phyloP scores from a whole-genome alignment of 1,139 yeast species.

The Geotrichum europaeum region DNA sequence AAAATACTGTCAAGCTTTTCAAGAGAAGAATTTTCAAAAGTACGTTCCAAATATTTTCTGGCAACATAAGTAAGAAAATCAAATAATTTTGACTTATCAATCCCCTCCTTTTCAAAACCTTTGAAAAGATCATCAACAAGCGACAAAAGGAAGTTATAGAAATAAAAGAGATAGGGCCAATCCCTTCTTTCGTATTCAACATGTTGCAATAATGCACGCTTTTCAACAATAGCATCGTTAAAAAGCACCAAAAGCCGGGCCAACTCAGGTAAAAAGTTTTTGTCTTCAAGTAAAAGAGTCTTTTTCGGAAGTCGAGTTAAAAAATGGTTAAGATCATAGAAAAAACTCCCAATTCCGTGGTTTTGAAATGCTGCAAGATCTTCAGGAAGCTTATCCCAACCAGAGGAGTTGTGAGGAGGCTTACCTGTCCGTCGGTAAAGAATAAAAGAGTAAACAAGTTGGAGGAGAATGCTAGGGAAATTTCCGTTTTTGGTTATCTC shows the following conservation, averaged over 20 bases:
- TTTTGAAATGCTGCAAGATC: slow-evolving; percentile 48
- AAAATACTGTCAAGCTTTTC: neutral
- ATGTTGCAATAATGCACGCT: slow-evolving; percentile 69
- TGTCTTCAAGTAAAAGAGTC: slow-evolving; percentile 32
- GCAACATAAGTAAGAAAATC: slow-evolving; percentile 11
- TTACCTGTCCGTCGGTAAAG: slow-evolving; percentile 21
- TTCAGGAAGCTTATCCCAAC: slow-evolving; percentile 31
- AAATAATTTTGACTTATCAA: neutral
- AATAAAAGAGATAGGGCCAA: slow-evolving; percentile 36
- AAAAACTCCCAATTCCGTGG: slow-evolving; percentile 75
- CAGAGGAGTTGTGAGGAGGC: slow-evolving; percentile 47
- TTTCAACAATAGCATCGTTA: slow-evolving; percentile 72
- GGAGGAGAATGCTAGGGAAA: slow-evolving; percentile 60
- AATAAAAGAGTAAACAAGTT: slow-evolving; percentile 48
- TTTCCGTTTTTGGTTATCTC: slow-evolving; percentile 38
- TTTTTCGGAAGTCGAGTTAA: slow-evolving; percentile 61
- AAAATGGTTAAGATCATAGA: slow-evolving; percentile 75
- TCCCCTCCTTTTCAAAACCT: neutral
- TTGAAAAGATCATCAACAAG: neutral
- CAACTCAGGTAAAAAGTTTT: slow-evolving; percentile 48
- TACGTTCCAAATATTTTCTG: neutral
- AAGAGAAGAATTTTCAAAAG: slow-evolving; percentile 14
- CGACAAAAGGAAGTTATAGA: neutral
- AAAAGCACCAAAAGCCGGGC: slow-evolving; percentile 39
- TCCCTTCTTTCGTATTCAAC: slow-evolving; percentile 87